Evolutionary conservation across 2,329 filamentous ascomycete genomes (phyloP).

Genomic region (Scedosporium aurantiacum): DNA sequence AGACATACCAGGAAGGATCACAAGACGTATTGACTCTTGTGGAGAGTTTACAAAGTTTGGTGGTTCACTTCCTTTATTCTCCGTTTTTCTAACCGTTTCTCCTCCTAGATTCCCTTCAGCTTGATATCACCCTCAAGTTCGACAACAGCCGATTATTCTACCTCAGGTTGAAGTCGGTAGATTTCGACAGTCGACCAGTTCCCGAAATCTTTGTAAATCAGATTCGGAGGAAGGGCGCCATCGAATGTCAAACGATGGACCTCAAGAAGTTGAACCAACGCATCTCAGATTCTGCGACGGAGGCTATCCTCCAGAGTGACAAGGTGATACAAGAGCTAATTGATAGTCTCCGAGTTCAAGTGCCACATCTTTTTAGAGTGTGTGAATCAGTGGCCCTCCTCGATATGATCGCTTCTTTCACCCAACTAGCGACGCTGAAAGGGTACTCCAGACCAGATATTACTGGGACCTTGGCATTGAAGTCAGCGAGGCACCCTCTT

Average conservation of each 20-base stretch:
- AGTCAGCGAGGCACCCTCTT: constrained; percentile 67
- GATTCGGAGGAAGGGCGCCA: constrained; percentile 56
- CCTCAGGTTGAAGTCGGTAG: constrained; percentile 51
- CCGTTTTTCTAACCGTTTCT: constrained; percentile 1
- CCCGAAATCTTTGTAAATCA: constrained; percentile 69
- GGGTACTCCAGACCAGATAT: constrained; percentile 57
- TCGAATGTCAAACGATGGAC: constrained; percentile 81
- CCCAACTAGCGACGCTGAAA: constrained; percentile 54
- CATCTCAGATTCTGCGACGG: constrained; percentile 70
- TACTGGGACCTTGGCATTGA: constrained; percentile 58
- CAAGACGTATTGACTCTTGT: constrained; percentile 66
- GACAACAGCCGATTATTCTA: constrained; percentile 73
- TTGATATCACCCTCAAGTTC: constrained; percentile 59
- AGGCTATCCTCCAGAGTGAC: constrained; percentile 76
- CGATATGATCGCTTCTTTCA: constrained; percentile 75
- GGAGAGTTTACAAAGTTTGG: constrained; percentile 51
- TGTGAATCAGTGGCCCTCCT: constrained; percentile 79
- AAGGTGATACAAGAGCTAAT: constrained; percentile 62
- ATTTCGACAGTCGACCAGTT: constrained; percentile 49
- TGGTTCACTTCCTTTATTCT: too few species aligned
- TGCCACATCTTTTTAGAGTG: constrained; percentile 67
- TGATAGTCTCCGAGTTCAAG: constrained; percentile 56
- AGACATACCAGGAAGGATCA: constrained; percentile 81
- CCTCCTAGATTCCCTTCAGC: constrained; percentile 37
- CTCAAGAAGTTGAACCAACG: constrained; percentile 71